Percentiles rank a stretch among this genome's conserved stretches.
Conservation (phyloP, 129 eudicot genomes). For the Flaveria ramosissima region DNA sequence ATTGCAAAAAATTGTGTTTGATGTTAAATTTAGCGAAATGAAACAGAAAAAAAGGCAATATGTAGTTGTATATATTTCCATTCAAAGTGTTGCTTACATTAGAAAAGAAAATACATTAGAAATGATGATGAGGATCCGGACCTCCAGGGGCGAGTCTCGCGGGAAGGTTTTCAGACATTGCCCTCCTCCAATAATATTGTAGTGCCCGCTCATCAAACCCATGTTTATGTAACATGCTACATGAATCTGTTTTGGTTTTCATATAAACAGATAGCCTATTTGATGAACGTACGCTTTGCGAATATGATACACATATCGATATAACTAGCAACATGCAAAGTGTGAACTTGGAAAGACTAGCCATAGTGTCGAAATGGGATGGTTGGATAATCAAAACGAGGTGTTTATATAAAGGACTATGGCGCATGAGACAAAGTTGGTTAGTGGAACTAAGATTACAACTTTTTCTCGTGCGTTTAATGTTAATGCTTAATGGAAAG, state of each 20-base stretch:
- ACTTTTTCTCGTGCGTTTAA: not conserved
- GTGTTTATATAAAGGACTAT: slow-evolving; percentile 27
- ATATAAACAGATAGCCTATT: not conserved
- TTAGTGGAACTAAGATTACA: slow-evolving; percentile 8
- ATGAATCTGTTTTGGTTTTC: slow-evolving; percentile 8
- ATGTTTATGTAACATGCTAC: slow-evolving; percentile 20
- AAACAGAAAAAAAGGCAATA: too few species aligned
- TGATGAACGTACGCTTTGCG: slow-evolving; percentile 14
- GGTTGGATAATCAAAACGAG: slow-evolving; percentile 2
- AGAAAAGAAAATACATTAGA: not conserved
- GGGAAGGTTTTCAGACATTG: slow-evolving; percentile 32
- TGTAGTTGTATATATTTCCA: too few species aligned
- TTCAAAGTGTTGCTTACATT: too few species aligned
- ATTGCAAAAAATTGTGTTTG: too few species aligned
- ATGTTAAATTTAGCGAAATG: too few species aligned
- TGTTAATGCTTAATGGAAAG: not conserved
- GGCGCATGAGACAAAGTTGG: slow-evolving; percentile 5
- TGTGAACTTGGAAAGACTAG: slow-evolving; percentile 20
- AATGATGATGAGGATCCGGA: slow-evolving; percentile 57
- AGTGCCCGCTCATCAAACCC: slow-evolving; percentile 26
- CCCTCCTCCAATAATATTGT: slow-evolving; percentile 40
- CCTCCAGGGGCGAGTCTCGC: slow-evolving; percentile 49
- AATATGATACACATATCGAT: slow-evolving; percentile 2
- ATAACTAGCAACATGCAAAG: slow-evolving; percentile 22
- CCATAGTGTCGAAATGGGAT: slow-evolving; percentile 28